Percentiles rank a stretch among this genome's conserved stretches.
phyloP scores from a whole-genome alignment of 306 rosid species.

The Medicago ruthenica region DNA sequence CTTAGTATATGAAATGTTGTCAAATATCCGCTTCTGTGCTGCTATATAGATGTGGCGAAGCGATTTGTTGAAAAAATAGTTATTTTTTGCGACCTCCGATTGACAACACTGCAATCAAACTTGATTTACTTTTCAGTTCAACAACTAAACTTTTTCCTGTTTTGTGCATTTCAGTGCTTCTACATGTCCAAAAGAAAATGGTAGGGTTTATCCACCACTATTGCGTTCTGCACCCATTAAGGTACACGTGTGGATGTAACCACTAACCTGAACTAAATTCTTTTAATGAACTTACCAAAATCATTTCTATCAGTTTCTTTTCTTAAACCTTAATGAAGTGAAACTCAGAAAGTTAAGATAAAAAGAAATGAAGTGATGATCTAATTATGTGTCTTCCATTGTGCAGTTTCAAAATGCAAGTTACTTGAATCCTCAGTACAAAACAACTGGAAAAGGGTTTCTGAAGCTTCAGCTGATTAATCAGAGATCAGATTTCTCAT shows the following conservation, averaged over 20 bases:
- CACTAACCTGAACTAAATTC: constrained; percentile 18
- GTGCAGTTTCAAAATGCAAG: constrained; percentile 83
- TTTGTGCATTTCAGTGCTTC: constrained; percentile 62
- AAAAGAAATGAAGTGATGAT: constrained; percentile 1
- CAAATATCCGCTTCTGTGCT: neutral
- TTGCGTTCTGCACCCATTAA: constrained; percentile 82
- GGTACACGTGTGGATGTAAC: constrained; percentile 49
- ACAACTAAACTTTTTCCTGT: neutral
- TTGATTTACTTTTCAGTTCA: constrained; percentile 18
- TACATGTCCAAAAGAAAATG: constrained; percentile 62
- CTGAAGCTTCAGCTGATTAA: constrained; percentile 78
- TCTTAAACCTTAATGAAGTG: neutral
- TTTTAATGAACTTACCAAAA: constrained; percentile 14
- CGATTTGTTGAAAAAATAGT: neutral
- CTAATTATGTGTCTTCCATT: constrained; percentile 30
- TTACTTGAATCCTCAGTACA: constrained; percentile 65
- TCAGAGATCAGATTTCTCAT: constrained; percentile 90
- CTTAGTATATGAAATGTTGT: neutral
- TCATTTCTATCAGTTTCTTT: constrained; percentile 15
- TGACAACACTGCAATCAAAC: neutral
- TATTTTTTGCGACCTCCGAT: neutral
- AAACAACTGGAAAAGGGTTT: constrained; percentile 62
- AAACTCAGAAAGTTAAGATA: neutral
- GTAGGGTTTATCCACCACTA: constrained; percentile 58
- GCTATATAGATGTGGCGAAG: neutral